Base-by-base conservation (phyloP, 2,329 filamentous ascomycete species). In the Pseudocercospora fuligena region DNA sequence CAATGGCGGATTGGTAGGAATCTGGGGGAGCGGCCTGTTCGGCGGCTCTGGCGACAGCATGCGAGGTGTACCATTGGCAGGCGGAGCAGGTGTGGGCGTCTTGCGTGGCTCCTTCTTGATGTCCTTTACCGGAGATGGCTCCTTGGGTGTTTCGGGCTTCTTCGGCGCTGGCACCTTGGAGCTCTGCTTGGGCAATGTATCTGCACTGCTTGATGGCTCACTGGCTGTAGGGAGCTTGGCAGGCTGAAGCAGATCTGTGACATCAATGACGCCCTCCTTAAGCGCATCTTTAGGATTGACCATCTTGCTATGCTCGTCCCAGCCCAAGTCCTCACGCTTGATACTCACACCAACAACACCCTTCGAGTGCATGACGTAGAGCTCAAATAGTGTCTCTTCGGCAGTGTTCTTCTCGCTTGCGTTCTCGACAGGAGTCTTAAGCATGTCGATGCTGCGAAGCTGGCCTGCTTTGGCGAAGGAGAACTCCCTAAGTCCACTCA, bases 351-450 rank as follows among this genome's bases (percentile, higher is more conserved):
- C 94, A 19, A 94, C 94, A n/a, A 98, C 93, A 68, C 95, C 95
- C 81, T 93, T 96, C 11, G 95, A 97, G 79, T 99, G 94, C 90
- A 97, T 97, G 33, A 93, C 91, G 78, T 99, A 99, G 9, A 99
- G 85, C 82, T 99, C 95, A 75, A 99, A 98, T 14, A 97, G 82
- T 0, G 90, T 89, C 16, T 88, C 88, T 70, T 95, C 91, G 23
- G 90, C 89, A 1, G 83, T 80, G 21, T 80, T 78, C 25, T 78
- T 74, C 67, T 84, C 83, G 68, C 88, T 86, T 63, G 90, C 87
- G 36, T 75, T 72, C 11, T 76, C 71, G n/a, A 76, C 74, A 23
- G 91, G 89, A 72, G 86, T 89, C 74, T 90, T 88, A 27, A 98
- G 86, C 75, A 99, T 92, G 75, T 97, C 93, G 64, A 99, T 82